Base-by-base conservation (phyloP, 179 eudicot genomes). In the Spergularia azorica region DNA sequence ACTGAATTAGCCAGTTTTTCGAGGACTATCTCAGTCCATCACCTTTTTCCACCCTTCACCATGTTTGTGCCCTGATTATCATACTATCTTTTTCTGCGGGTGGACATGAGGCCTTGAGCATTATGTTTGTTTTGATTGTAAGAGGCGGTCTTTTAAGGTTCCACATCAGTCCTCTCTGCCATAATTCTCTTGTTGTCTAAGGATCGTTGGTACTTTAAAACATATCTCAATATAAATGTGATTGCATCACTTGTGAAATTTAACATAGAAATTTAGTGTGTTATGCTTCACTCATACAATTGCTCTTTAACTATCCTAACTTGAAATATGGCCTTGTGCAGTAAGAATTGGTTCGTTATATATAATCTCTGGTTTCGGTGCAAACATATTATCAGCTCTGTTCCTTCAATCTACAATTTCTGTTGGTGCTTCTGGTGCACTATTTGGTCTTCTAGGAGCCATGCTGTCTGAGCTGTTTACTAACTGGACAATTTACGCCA, bases 381-480 rank as follows among this genome's bases (percentile, higher is more conserved):
- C 82, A 16, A 83, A 76, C 75, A 17, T 85, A 68, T 52, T 85
- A 46, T 85, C 86, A 32, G 57, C 86, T 17, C 65, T 85, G 50
- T 85, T 83, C 67, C 81, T 83, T 41, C 81, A 83, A 70, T 58
- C 74, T 13, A 78, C 79, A 41, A 83, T 83, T 21, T 83, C 86
- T n/a, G 88, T 85, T 67, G 88, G 88, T 50, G 88, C 86, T 63
- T 85, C 88, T 26, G 86, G 88, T 76, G 86, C 88, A 57, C 65
- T 85, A 3, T 83, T 83, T 72, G 88, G 88, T 36, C 76, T 85
- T 32, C 73, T 85, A 12, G 86, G 88, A n/a, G 84, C 84, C 77
- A 83, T 85, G 88, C 86, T 85, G 4, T 85, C 86, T 21, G 86
- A 83, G 76, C 79, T 85, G 54, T 65, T 83, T 75, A 85, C 80